These are phyloP conservation scores for Ceratobasidium sp. DNA, from an alignment of 1,284 basidiomycete species.

Conservation along the genomic window DNA sequence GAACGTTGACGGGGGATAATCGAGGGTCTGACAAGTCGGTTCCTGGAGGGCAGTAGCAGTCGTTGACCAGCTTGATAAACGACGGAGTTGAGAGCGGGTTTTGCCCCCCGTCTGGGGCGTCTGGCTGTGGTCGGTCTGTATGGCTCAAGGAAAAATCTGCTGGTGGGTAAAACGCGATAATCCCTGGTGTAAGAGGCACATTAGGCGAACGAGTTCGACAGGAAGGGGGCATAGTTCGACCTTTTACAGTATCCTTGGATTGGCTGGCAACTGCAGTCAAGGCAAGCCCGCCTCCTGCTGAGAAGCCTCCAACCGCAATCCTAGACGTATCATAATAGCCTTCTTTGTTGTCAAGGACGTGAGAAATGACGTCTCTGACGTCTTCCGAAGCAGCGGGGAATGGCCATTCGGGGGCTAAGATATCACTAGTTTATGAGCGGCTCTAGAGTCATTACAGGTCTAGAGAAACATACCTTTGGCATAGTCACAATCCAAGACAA, in stretches of 20 bases:
- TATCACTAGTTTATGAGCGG: too few relatives aligned
- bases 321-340: slow-evolving; percentile 26
- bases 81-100: slow-evolving; percentile 4
- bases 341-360: slow-evolving; percentile 24
- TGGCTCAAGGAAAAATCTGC: slow-evolving; percentile 28
- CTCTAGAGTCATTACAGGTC: too few relatives aligned
- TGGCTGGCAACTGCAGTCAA: slow-evolving; percentile 6
- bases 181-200: background rate
- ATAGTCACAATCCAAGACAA: slow-evolving; percentile 42
- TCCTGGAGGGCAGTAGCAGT: slow-evolving; percentile 15
- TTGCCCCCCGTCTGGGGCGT: background rate
- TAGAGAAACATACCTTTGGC: slow-evolving; percentile 11
- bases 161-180: slow-evolving; percentile 36
- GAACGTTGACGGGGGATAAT: slow-evolving; percentile 28
- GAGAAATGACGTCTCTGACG: slow-evolving; percentile 13
- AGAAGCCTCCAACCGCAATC: slow-evolving; percentile 32
- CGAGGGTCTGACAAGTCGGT: slow-evolving; percentile 34
- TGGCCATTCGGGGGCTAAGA: slow-evolving; percentile 31
- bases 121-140: background rate
- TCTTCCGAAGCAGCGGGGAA: slow-evolving; percentile 41
- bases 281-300: slow-evolving; percentile 12
- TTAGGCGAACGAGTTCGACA: background rate
- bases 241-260: slow-evolving; percentile 28
- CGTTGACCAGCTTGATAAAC: slow-evolving; percentile 13
- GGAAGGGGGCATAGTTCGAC: background rate